These are phyloP conservation scores for Aspergillus candidus DNA, from an alignment of 2,329 filamentous ascomycete species.

Conservation along the genomic window DNA sequence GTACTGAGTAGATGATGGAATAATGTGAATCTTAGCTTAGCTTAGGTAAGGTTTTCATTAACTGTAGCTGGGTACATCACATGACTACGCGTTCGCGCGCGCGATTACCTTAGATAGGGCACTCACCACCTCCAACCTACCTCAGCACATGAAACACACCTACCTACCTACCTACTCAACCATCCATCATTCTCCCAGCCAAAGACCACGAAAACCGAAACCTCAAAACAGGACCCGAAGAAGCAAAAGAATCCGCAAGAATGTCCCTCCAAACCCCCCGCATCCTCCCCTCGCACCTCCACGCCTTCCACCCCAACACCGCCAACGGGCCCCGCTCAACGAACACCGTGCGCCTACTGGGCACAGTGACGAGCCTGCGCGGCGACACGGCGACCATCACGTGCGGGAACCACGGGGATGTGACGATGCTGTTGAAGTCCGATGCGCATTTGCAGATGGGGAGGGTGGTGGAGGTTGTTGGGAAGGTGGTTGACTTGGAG, in stretches of 20 bases:
- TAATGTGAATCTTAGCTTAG: neutral
- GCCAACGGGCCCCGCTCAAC: conserved; percentile 32
- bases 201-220: neutral
- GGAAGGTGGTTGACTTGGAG: conserved; percentile 40
- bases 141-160: too few relatives aligned
- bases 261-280: conserved; percentile 77
- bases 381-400: conserved; percentile 78
- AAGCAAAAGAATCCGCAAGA: conserved; percentile 13
- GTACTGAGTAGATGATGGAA: neutral
- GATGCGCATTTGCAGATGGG: conserved; percentile 41
- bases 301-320: conserved; percentile 59
- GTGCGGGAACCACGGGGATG: conserved; percentile 59
- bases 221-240: neutral
- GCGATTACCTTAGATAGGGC: neutral
- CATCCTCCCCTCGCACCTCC: conserved; percentile 72
- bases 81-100: conserved; percentile 17
- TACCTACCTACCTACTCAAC: neutral
- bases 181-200: neutral
- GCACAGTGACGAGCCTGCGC: conserved; percentile 74
- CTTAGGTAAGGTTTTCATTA: neutral
- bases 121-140: neutral
- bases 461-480: conserved; percentile 42
- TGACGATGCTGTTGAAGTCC: conserved; percentile 68
- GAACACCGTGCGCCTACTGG: conserved; percentile 74
- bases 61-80: conserved; percentile 1